A percentile compares a stretch with the other conserved stretches of the same genome.
These are phyloP conservation scores for Trichophyton mentagrophytes DNA, from an alignment of 2,329 filamentous ascomycete species.

Conservation along the genomic window DNA sequence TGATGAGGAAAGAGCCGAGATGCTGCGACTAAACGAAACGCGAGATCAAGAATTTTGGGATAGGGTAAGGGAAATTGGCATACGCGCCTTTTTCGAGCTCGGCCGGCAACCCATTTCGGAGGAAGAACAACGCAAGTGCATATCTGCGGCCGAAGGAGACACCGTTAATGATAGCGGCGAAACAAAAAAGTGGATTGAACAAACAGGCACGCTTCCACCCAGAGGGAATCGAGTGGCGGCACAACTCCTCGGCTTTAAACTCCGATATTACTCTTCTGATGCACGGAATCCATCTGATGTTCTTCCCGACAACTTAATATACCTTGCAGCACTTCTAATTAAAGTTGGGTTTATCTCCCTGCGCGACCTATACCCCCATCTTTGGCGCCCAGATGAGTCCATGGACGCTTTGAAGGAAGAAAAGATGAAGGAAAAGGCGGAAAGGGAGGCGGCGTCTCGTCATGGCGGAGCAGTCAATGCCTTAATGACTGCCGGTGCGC, in stretches of 20 bases:
- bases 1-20: conserved; percentile 54
- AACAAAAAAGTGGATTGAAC: conserved; percentile 61
- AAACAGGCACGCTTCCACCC: conserved; percentile 70
- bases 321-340: conserved; percentile 79
- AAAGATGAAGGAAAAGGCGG: conserved; percentile 61
- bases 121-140: conserved; percentile 39
- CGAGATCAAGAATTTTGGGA: conserved; percentile 74
- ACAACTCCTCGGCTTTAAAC: conserved; percentile 90
- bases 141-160: conserved; percentile 28
- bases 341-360: conserved; percentile 96
- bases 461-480: conserved; percentile 66
- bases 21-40: conserved; percentile 44
- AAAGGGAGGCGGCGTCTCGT: conserved; percentile 58
- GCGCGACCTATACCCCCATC: conserved; percentile 77
- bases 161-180: conserved; percentile 40
- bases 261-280: conserved; percentile 81
- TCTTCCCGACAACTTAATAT: conserved; percentile 83
- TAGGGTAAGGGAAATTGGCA: conserved; percentile 58
- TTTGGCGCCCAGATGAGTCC: conserved; percentile 70
- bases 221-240: conserved; percentile 82
- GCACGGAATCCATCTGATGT: conserved; percentile 62
- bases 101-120: conserved; percentile 57
- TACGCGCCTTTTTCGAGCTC: conserved; percentile 81
- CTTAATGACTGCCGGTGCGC: conserved; percentile 69
- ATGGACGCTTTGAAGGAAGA: conserved; percentile 65